Percentiles rank a stretch among this genome's conserved stretches.
Evolutionary conservation across 2,329 filamentous ascomycete species (phyloP).

Genomic region (Neopestalotiopsis clavispora): DNA sequence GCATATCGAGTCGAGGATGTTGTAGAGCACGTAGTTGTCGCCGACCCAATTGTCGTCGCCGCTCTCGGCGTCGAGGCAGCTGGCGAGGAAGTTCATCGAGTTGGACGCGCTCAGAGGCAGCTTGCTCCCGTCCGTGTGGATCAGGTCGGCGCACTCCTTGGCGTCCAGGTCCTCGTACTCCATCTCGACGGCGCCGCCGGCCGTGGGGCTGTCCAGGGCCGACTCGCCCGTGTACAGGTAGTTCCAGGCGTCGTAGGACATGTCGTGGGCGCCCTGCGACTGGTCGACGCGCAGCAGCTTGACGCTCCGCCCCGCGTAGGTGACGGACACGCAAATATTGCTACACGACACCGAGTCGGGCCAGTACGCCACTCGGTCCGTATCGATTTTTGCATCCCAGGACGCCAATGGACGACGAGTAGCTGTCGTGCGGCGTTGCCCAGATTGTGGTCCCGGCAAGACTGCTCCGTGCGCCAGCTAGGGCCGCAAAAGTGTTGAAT

Average conservation of each 20-base stretch:
- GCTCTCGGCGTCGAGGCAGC: slow-evolving; percentile 43
- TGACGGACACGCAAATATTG: slow-evolving; percentile 61
- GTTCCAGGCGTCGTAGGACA: slow-evolving; percentile 67
- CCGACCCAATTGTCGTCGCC: slow-evolving; percentile 51
- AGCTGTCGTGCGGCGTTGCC: slow-evolving; percentile 61
- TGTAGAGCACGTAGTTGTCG: slow-evolving; percentile 57
- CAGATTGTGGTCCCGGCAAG: slow-evolving; percentile 34
- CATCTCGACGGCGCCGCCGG: slow-evolving; percentile 57
- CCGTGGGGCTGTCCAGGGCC: slow-evolving; percentile 49
- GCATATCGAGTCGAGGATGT: slow-evolving; percentile 57
- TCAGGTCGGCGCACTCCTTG: slow-evolving; percentile 53
- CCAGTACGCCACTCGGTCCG: slow-evolving; percentile 67
- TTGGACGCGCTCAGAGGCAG: slow-evolving; percentile 60
- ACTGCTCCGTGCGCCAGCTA: background rate
- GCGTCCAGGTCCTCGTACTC: slow-evolving; percentile 53
- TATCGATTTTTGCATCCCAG: slow-evolving; percentile 65
- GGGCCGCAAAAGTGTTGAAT: background rate
- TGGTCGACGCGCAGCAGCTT: slow-evolving; percentile 63
- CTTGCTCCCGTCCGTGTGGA: slow-evolving; percentile 53
- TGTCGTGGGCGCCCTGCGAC: slow-evolving; percentile 60
- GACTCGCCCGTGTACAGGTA: slow-evolving; percentile 56
- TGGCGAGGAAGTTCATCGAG: slow-evolving; percentile 59
- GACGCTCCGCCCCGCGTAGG: slow-evolving; percentile 51
- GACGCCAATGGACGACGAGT: slow-evolving; percentile 62
- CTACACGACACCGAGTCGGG: slow-evolving; percentile 56